Conservation (phyloP, 2,329 filamentous ascomycete genomes). For the Diaporthe sp. region DNA sequence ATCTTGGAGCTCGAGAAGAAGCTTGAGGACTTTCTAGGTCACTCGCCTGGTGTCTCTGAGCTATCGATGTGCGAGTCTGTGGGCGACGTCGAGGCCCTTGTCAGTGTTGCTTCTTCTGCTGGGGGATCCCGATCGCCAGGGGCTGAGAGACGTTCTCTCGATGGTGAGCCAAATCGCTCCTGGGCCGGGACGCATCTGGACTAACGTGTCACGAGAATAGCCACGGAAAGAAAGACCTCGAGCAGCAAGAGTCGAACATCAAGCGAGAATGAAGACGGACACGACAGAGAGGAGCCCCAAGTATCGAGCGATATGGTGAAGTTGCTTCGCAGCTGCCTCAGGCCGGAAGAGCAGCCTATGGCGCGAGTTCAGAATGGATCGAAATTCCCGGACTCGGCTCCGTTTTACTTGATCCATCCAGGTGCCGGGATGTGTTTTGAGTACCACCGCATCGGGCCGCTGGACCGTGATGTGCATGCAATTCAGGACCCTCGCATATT, state of each 20-base stretch:
- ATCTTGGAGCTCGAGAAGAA: slow-evolving; percentile 12
- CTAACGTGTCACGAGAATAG: background rate
- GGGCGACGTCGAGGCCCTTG: slow-evolving; percentile 1
- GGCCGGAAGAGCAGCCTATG: background rate
- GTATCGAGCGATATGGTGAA: background rate
- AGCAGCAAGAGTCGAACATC: background rate
- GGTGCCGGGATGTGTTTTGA: slow-evolving; percentile 14
- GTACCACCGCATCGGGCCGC: slow-evolving; percentile 5
- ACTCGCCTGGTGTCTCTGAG: slow-evolving; percentile 15
- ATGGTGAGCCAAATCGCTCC: background rate
- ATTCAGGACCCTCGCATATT: slow-evolving; percentile 8
- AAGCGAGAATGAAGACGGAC: background rate
- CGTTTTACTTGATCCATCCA: background rate
- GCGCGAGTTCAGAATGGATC: background rate
- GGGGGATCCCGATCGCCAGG: background rate
- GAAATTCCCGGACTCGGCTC: background rate
- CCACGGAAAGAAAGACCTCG: background rate
- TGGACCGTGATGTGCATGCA: background rate
- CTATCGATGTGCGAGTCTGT: background rate
- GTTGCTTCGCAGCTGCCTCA: slow-evolving; percentile 7
- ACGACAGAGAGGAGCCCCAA: background rate
- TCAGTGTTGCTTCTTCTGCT: background rate
- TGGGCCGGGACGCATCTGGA: background rate
- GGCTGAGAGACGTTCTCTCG: background rate
- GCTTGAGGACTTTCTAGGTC: slow-evolving; percentile 1